Evolutionary conservation across 768 basidiomycete species (phyloP), one percentile per base, ranked within the genome.

Genomic region (Amanita phalloides): DNA sequence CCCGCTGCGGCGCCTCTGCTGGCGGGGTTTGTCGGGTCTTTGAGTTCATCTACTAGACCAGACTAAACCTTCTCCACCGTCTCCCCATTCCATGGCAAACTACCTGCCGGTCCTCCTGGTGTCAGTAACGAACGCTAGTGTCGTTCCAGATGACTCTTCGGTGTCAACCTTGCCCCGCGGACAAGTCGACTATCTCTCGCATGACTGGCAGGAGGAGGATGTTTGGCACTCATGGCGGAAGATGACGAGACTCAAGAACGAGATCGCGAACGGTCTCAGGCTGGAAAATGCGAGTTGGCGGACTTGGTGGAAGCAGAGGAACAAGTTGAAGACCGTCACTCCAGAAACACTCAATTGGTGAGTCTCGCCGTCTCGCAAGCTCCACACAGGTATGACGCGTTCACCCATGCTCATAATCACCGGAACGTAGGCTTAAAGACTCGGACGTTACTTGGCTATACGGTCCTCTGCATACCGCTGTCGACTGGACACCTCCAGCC

Each of bases 401-500:
- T 53, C 56, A 32, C 56, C 44, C 55, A 54, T 36, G 46, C 51
- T 49, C 35, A 39, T 53, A 44, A 39, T 32, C 38, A 38, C 41
- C 13, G 30, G 30, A 30, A 45, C 45, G 3, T 71, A 98, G 95
- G 95, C 82, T 99, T 60, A 99, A 99, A 68, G 95, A 99, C 68
- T 93, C 90, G 5, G 95, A 99, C 65, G 95, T 98, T 37, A 99
- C 96, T 1, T 99, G 95, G 95, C 79, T 99, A 0, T 98, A 99
- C 61, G 95, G 95, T 0, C 95, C 95, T 20, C 73, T 99, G 0
- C 95, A 99, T 66, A 90, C 92, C 0, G 91, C 90, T n/a, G 81
- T 84, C 42, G 90, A 91, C 58, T 87, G 86, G 70, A 74, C 82
- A 3, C 85, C 84, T 3, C 81, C 82, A 0, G 77, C 81, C 1